phyloP scores from a whole-genome alignment of 192 early-diverging fungal species.

The Chytriomyces hyalinus region DNA sequence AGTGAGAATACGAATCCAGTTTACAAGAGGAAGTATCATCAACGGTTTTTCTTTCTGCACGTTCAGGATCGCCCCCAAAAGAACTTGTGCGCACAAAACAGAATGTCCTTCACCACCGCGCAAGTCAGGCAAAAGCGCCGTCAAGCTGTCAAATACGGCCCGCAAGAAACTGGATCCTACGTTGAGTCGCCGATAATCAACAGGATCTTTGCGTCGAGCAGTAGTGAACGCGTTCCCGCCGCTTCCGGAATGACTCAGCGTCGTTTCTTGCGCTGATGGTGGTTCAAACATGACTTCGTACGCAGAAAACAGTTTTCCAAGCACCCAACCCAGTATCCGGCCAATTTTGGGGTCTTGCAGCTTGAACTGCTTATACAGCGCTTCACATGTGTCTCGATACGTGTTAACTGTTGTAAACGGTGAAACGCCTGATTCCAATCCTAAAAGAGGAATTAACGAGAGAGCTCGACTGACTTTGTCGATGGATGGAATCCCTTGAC shows the following conservation, averaged over 20 bases:
- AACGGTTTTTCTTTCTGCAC: not conserved
- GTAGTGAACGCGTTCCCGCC: not conserved
- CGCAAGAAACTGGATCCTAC: conserved; percentile 25
- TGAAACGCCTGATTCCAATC: not conserved
- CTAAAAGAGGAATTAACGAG: not conserved
- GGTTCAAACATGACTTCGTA: conserved; percentile 9
- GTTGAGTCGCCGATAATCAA: conserved; percentile 23
- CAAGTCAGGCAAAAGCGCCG: not conserved
- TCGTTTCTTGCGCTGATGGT: not conserved
- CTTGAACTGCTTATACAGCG: not conserved
- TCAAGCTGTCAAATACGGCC: conserved; percentile 8
- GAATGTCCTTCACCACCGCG: not conserved
- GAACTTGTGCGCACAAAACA: not conserved
- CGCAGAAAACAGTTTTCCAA: conserved; percentile 6
- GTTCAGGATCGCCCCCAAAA: not conserved
- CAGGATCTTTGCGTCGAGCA: conserved; percentile 20
- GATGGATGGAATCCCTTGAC: not conserved
- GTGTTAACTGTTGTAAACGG: not conserved
- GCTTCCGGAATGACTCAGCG: not conserved
- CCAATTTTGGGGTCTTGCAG: conserved; percentile 14
- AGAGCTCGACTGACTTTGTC: not conserved
- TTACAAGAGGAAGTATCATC: not conserved
- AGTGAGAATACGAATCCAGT: conserved; percentile 9
- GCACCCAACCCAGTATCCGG: conserved; percentile 23
- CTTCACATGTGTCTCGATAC: not conserved